Percentiles rank a stretch among this genome's conserved stretches.
Evolutionary conservation across 306 rosid genomes (phyloP).

Genomic region (Vachellia pachyceras): DNA sequence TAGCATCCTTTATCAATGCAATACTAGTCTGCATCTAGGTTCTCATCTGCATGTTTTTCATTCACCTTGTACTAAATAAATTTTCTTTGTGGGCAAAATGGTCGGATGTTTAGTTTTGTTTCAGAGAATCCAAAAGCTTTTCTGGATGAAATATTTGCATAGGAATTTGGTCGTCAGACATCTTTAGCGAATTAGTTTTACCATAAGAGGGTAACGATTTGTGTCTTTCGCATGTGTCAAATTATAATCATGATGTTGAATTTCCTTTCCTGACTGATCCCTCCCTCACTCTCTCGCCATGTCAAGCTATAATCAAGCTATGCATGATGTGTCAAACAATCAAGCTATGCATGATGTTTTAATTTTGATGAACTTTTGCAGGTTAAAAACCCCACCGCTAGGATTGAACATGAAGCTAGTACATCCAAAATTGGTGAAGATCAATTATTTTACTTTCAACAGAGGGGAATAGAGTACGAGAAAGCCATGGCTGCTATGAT

Average conservation of each 20-base stretch:
- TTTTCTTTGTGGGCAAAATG: not conserved
- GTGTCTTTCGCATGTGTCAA: not conserved
- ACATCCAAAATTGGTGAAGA: constrained; percentile 95
- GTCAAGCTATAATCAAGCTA: not conserved
- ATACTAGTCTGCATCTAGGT: too few relatives aligned
- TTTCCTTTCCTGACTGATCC: not conserved
- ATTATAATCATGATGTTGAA: not conserved
- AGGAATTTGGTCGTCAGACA: not conserved
- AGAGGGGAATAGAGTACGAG: constrained; percentile 91
- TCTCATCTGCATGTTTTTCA: not conserved
- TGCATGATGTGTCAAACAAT: too few relatives aligned
- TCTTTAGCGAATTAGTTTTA: not conserved
- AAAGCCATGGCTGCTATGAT: constrained; percentile 99
- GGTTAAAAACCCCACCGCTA: constrained; percentile 90
- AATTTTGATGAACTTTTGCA: constrained; percentile 35
- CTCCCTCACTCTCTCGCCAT: not conserved
- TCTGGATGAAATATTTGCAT: not conserved
- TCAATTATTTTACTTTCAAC: constrained; percentile 90
- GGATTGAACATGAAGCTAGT: constrained; percentile 93
- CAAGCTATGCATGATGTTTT: not conserved
- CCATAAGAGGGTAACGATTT: not conserved
- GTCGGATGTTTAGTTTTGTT: not conserved
- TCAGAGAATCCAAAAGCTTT: not conserved
- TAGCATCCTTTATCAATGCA: too few relatives aligned
- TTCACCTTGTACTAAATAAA: not conserved